These are phyloP conservation scores for Irineochytrium annulatum DNA, from an alignment of 192 early-diverging fungal species.

Conservation along the genomic window DNA sequence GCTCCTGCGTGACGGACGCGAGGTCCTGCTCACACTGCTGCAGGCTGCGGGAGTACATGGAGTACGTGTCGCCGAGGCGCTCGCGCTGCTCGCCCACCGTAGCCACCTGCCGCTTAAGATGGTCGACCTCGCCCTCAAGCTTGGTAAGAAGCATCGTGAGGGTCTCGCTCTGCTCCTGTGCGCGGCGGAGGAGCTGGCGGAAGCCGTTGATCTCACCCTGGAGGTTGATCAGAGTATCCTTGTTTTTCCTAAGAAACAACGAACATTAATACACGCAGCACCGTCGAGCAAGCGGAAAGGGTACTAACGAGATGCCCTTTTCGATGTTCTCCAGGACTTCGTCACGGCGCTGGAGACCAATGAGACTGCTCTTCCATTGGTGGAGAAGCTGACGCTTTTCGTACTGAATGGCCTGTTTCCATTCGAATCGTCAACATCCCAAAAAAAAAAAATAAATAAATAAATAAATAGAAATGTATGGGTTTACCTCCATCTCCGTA, in stretches of 20 bases:
- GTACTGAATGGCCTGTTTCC: slow-evolving; percentile 59
- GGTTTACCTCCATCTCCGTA: slow-evolving; percentile 58
- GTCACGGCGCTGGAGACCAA: slow-evolving; percentile 51
- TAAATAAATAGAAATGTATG: neutral
- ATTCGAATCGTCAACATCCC: neutral
- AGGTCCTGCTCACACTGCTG: slow-evolving; percentile 51
- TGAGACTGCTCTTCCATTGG: slow-evolving; percentile 58
- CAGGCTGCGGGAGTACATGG: slow-evolving; percentile 43
- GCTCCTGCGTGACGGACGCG: slow-evolving; percentile 37
- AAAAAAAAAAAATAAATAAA: neutral
- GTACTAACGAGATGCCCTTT: slow-evolving; percentile 33
- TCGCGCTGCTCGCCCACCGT: slow-evolving; percentile 41
- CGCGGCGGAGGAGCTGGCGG: slow-evolving; percentile 34
- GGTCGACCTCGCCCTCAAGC: slow-evolving; percentile 46
- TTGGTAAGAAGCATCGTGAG: slow-evolving; percentile 48
- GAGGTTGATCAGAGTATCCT: slow-evolving; percentile 41
- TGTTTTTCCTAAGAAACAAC: slow-evolving; percentile 34
- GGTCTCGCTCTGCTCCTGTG: slow-evolving; percentile 52
- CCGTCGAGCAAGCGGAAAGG: neutral
- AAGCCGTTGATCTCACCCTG: slow-evolving; percentile 49
- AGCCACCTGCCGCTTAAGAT: slow-evolving; percentile 46
- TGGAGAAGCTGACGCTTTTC: slow-evolving; percentile 58
- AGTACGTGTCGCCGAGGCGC: slow-evolving; percentile 44
- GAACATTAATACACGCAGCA: neutral
- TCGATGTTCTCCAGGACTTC: slow-evolving; percentile 47